Evolutionary conservation across 768 basidiomycete genomes (phyloP), one percentile per base, ranked within the genome.

Genomic region (Hypholoma fasciculare): DNA sequence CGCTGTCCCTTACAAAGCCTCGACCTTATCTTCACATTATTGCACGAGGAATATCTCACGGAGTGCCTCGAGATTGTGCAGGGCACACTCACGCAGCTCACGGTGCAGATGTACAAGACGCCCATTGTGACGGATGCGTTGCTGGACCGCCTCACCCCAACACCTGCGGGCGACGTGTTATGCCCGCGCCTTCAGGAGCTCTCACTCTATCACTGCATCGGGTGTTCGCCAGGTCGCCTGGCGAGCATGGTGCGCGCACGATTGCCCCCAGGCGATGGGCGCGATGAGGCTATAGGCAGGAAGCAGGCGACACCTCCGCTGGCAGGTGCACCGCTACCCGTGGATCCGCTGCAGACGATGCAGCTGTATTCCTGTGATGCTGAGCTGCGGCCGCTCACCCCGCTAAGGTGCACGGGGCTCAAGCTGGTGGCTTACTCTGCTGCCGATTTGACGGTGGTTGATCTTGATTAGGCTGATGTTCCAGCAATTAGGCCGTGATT

Each of bases 111-210:
- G 3, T 43, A 23, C 17, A 47, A 53, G 3, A 7, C 38, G n/a
- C 37, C 13, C 39, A 26, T 43, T 8, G 38, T 64, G 4, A 62
- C 65, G 14, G 68, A 69, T 37, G 20, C 14, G 39, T 27, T 67
- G 16, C 54, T 65, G 12, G 66, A 64, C 17, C 54, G 57, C 16
- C 56, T 69, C 19, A 67, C 65, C 42, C 46, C 58, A n/a, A 43
- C 53, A 9, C 57, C 52, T 19, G 44, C 36, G 7, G 53, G 34
- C 19, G 37, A 46, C 16, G 56, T 59, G 17, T 49, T 69, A 11
- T 69, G 68, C 38, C 66, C 66, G 4, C 63, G 61, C 11, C 56
- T 69, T 13, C 60, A 61, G 26, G 61, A 59, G 2, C 56, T 69
- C 7, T 66, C 68, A 4, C 48, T 67, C 9, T 69, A 67, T 30